Evolutionary conservation across 345 rosid species (phyloP).

Genomic region (Fremontodendron californicum): DNA sequence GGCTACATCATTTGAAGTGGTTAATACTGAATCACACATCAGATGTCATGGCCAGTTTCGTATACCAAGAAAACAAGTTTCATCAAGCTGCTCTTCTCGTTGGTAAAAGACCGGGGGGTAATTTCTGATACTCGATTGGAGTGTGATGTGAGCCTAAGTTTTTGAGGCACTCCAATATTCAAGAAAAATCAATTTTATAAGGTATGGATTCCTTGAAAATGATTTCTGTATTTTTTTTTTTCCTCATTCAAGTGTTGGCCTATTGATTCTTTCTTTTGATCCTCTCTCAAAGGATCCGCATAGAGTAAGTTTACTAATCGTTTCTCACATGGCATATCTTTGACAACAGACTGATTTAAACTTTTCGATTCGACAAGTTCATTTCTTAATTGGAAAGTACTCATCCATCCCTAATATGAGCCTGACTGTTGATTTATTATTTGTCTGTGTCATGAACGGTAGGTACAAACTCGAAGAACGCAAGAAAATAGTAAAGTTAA

Average conservation of each 20-base stretch:
- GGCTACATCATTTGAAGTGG: neutral
- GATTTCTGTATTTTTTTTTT: conserved; percentile 22
- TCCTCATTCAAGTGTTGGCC: neutral
- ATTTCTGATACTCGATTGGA: conserved; percentile 16
- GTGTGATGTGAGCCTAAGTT: conserved; percentile 34
- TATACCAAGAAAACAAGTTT: conserved; percentile 11
- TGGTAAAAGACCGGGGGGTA: neutral
- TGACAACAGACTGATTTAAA: neutral
- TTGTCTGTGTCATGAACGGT: neutral
- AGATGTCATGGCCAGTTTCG: conserved; percentile 15
- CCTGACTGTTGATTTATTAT: too few species aligned
- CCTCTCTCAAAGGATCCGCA: neutral
- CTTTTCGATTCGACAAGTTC: neutral
- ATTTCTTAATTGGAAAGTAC: neutral
- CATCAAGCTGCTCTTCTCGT: conserved; percentile 5
- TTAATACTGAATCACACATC: neutral
- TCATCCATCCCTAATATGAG: neutral
- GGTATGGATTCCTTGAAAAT: conserved; percentile 20
- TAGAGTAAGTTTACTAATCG: neutral
- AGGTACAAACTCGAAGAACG: neutral
- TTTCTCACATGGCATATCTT: neutral
- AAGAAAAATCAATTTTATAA: conserved; percentile 19
- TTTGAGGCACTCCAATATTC: conserved; percentile 37
- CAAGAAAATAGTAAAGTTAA: neutral
- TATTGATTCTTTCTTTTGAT: neutral